Conservation (phyloP, 345 rosid species). For the Corchorus olitorius region DNA sequence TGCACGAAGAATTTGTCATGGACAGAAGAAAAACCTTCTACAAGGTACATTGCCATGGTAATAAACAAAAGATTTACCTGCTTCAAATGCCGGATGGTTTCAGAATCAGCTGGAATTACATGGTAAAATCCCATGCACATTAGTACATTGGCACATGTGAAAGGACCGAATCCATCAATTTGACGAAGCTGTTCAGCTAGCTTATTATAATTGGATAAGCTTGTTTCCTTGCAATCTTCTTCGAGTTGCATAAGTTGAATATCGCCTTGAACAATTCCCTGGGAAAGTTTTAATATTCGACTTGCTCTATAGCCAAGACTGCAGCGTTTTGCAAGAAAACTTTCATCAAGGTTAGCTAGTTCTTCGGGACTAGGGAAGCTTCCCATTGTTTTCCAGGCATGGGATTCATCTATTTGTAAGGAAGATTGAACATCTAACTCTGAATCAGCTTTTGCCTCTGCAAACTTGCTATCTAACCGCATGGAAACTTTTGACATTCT, state of each 20-base stretch:
- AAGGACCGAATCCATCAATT: constrained; percentile 57
- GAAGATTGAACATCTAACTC: constrained; percentile 15
- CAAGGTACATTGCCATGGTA: neutral
- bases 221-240: constrained; percentile 28
- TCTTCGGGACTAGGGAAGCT: constrained; percentile 53
- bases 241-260: constrained; percentile 41
- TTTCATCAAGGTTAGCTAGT: constrained; percentile 47
- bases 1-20: constrained; percentile 14
- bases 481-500: constrained; percentile 16
- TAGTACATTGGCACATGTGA: constrained; percentile 54
- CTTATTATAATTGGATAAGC: constrained; percentile 30
- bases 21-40: neutral
- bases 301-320: constrained; percentile 52
- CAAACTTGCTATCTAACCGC: constrained; percentile 21
- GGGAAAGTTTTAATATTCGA: constrained; percentile 48
- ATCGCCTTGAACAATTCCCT: constrained; percentile 45
- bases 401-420: neutral
- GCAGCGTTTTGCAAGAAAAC: constrained; percentile 47
- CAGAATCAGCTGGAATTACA: constrained; percentile 51
- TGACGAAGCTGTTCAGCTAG: constrained; percentile 34
- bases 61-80: constrained; percentile 31
- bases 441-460: neutral
- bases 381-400: constrained; percentile 22
- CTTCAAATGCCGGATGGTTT: constrained; percentile 53
- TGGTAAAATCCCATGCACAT: constrained; percentile 62